phyloP scores from a whole-genome alignment of 78 protist genomes.

The slime mould (Dictyostelium discoideum) region dicty_2.7 NC_007089.4:5485501-5486000 shows the following conservation, averaged over 20 bases:
- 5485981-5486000: neutral
- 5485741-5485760: conserved; percentile 3
- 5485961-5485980: neutral
- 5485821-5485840: too few relatives aligned
- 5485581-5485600: neutral
- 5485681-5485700: conserved; percentile 39
- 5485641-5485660: conserved; percentile 34
- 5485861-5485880: too few relatives aligned
- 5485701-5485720: conserved; percentile 19
- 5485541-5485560: neutral
- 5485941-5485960: neutral
- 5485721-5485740: conserved; percentile 25
- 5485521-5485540: conserved; percentile 20
- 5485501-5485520: conserved; percentile 32
- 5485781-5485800: neutral
- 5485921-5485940: neutral
- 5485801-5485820: too few relatives aligned
- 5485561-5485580: conserved; percentile 57
- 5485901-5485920: neutral
- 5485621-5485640: neutral
- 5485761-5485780: neutral
- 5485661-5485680: conserved; percentile 5
- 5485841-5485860: too few relatives aligned
- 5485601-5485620: conserved; percentile 29
- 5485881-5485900: neutral